Evolutionary conservation across 2,329 filamentous ascomycete species (phyloP).

Genomic region (Exophiala viscosa): DNA sequence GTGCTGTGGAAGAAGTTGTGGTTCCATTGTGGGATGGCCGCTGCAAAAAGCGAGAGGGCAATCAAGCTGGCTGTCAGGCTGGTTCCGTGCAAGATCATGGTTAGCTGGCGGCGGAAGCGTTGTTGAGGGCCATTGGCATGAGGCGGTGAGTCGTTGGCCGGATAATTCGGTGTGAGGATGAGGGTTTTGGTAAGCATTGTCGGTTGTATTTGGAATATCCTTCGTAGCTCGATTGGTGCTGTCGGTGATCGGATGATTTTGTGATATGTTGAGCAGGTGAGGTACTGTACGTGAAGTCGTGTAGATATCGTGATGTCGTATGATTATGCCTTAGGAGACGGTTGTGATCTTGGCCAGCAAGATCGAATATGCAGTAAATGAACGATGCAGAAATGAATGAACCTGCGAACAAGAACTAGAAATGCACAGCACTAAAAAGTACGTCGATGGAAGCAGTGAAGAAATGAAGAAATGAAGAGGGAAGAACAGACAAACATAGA

Average conservation of each 20-base stretch:
- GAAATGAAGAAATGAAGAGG: no score
- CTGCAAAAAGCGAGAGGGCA: slow-evolving; percentile 30
- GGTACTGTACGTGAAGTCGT: neutral
- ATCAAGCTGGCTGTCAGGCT: slow-evolving; percentile 28
- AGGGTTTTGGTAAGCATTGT: slow-evolving; percentile 14
- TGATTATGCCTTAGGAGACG: no score
- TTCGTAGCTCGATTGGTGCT: no score
- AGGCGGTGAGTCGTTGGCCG: slow-evolving; percentile 12
- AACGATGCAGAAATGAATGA: no score
- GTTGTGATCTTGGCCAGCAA: no score
- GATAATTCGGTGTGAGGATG: slow-evolving; percentile 20
- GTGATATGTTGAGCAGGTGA: no score
- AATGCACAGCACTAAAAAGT: no score
- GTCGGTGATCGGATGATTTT: no score
- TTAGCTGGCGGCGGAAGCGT: slow-evolving; percentile 14
- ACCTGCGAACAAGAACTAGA: no score
- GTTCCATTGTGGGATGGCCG: slow-evolving; percentile 31
- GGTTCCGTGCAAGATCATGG: slow-evolving; percentile 25
- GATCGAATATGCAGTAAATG: no score
- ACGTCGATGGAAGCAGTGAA: no score
- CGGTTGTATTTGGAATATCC: no score
- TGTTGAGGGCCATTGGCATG: slow-evolving; percentile 3
- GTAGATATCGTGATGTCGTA: neutral
- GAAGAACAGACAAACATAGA: slow-evolving; percentile 3
- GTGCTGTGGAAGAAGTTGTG: slow-evolving; percentile 30